phyloP scores from a whole-genome alignment of 1,139 yeast genomes.

The Torulaspora pretoriensis region DNA sequence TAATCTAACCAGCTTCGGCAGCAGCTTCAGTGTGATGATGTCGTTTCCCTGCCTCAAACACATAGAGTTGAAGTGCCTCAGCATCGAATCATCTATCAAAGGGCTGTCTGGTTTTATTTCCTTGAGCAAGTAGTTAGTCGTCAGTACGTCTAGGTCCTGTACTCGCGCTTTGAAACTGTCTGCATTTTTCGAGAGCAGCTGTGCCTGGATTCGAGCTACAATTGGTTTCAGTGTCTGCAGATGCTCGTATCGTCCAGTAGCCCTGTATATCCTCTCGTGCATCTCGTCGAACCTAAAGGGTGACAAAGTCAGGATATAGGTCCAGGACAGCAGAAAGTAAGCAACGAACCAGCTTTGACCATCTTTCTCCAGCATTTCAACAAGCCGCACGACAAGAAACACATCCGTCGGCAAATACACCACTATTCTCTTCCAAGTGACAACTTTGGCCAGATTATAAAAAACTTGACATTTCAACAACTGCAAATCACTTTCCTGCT shows the following conservation, averaged over 20 bases:
- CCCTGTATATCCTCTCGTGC: slow-evolving; percentile 38
- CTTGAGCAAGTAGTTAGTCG: slow-evolving; percentile 21
- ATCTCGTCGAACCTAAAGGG: slow-evolving; percentile 62
- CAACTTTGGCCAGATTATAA: slow-evolving; percentile 58
- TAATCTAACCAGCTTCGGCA: slow-evolving; percentile 32
- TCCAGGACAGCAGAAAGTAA: slow-evolving; percentile 67
- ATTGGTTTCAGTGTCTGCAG: slow-evolving; percentile 46
- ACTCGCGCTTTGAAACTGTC: slow-evolving; percentile 12
- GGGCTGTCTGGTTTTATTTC: slow-evolving; percentile 34
- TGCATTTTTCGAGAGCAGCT: slow-evolving; percentile 31
- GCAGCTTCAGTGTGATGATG: slow-evolving; percentile 20
- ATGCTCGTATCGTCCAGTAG: slow-evolving; percentile 36
- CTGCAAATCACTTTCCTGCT: neutral
- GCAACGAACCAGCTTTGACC: slow-evolving; percentile 48
- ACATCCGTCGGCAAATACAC: slow-evolving; percentile 61
- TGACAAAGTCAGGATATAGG: slow-evolving; percentile 59
- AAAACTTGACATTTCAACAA: slow-evolving; percentile 37
- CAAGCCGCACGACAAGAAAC: slow-evolving; percentile 40
- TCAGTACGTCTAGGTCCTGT: slow-evolving; percentile 13
- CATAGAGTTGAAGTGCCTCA: slow-evolving; percentile 9
- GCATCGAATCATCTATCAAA: slow-evolving; percentile 8
- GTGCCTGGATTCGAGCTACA: slow-evolving; percentile 32
- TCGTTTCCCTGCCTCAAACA: slow-evolving; percentile 3
- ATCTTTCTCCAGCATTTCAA: neutral
- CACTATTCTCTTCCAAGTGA: slow-evolving; percentile 59